These are phyloP conservation scores for Meyerozyma sp. DNA, from an alignment of 1,139 yeast genomes.

Conservation along the genomic window DNA sequence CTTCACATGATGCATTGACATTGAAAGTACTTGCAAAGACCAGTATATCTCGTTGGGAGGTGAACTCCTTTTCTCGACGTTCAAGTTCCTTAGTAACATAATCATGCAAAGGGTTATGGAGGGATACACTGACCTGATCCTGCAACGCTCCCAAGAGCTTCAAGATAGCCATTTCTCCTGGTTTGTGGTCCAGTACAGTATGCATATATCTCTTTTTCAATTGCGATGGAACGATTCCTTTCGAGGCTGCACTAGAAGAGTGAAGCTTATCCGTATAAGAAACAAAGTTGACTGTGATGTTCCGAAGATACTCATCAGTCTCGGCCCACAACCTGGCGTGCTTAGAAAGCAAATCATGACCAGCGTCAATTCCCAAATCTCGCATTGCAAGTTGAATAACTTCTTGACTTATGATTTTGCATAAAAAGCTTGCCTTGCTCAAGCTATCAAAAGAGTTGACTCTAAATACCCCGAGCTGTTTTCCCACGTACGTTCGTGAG, in stretches of 20 bases:
- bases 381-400: slow-evolving; percentile 55
- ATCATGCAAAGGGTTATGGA: slow-evolving; percentile 70
- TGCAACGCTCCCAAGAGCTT: slow-evolving; percentile 46
- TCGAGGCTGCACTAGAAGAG: slow-evolving; percentile 26
- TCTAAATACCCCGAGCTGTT: slow-evolving; percentile 65
- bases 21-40: slow-evolving; percentile 68
- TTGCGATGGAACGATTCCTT: slow-evolving; percentile 38
- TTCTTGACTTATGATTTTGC: slow-evolving; percentile 55
- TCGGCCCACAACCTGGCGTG: slow-evolving; percentile 62
- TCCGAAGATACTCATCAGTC: slow-evolving; percentile 45
- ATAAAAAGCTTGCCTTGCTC: slow-evolving; percentile 55
- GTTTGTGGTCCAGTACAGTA: slow-evolving; percentile 32
- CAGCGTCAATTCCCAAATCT: slow-evolving; percentile 37
- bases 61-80: slow-evolving; percentile 44
- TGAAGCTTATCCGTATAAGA: slow-evolving; percentile 27
- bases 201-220: slow-evolving; percentile 43
- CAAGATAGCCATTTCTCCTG: slow-evolving; percentile 41
- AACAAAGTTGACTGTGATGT: slow-evolving; percentile 37
- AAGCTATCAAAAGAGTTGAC: slow-evolving; percentile 65
- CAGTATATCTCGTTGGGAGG: slow-evolving; percentile 44
- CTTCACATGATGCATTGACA: slow-evolving; percentile 55
- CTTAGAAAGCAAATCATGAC: slow-evolving; percentile 38
- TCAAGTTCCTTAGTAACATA: slow-evolving; percentile 52
- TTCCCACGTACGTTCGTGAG: slow-evolving; percentile 48
- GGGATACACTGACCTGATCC: slow-evolving; percentile 40